Evolutionary conservation across 139 green algal species (phyloP), one percentile per base, ranked within the genome.

Genomic region (Coelastrella sp.): DNA sequence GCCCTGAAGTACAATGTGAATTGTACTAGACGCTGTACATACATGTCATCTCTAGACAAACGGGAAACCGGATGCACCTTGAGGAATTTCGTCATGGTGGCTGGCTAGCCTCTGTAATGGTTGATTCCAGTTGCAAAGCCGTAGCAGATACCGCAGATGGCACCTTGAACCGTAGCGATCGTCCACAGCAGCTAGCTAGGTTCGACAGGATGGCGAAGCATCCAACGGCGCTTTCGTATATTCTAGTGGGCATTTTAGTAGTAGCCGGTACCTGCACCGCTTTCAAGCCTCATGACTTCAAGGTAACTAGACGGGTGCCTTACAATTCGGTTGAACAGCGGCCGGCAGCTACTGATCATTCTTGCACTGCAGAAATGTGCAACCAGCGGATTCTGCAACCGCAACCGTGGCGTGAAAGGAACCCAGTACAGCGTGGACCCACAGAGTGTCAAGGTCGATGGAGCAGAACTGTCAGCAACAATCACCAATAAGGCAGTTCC

Each of bases 221-320:
- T 19, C 11, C 10, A 71, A 71, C 61, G 11, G 61, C 10, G 11
- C 61, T 71, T 13, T 71, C 61, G 61, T 13, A 71, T 19, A 10
- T 71, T 71, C 11, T 10, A 71, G 8, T 19, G 61, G 8, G 61
- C 61, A 19, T 86, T 57, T 59, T 54, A 64, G 57, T 64, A 22
- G 3, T 68, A 64, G 7, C 32, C 60, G 22, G 5, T 23, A n/a
- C 32, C 22, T 57, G 58, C 14, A 20, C 11, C 58, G 96, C 90
- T 2, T 99, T 99, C 93, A 99, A 99, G 90, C 93, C 94, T 22
- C 91, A 99, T 3, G 98, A 99, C 59, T 99, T 99, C 92, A 99
- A 99, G 92, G 96, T 94, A 58, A 81, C n/a, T 61, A 58, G 13
- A 57, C 66, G 16, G 32, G 20, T 68, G 47, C 7, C 64, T n/a